These are phyloP conservation scores for Wickerhamiella kurtzmanii DNA, from an alignment of 805 yeast species.

Conservation along the genomic window DNA sequence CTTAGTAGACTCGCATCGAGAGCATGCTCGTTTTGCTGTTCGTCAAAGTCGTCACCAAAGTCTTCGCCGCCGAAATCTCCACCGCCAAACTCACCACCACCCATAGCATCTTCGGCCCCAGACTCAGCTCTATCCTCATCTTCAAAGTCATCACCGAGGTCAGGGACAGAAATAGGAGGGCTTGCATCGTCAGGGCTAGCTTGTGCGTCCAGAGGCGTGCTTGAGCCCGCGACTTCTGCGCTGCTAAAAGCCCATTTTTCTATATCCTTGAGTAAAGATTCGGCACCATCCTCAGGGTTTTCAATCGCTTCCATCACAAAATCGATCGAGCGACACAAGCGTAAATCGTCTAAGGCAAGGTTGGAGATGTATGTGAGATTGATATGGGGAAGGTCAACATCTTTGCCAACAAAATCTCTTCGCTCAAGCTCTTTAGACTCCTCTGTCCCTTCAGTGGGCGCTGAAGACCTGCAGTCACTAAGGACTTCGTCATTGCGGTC, in stretches of 20 bases:
- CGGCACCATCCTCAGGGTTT: constrained; percentile 15
- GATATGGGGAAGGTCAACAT: constrained; percentile 9
- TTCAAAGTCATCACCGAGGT: constrained; percentile 1
- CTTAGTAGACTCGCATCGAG: constrained; percentile 6
- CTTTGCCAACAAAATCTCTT: constrained; percentile 21
- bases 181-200: neutral
- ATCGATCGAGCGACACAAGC: constrained; percentile 9
- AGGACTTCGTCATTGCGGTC: neutral
- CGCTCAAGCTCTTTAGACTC: constrained; percentile 16
- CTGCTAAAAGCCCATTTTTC: constrained; percentile 15
- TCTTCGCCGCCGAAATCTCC: constrained; percentile 1
- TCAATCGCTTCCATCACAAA: constrained; percentile 9
- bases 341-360: constrained; percentile 15
- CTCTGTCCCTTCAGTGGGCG: neutral
- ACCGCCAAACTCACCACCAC: constrained; percentile 1
- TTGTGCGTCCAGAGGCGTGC: neutral
- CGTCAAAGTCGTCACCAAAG: neutral
- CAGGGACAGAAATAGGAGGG: neutral
- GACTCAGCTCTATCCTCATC: neutral
- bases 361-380: constrained; percentile 18
- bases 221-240: constrained; percentile 8
- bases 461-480: neutral
- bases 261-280: constrained; percentile 10
- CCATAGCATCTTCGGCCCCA: constrained; percentile 2
- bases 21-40: neutral